Conservation (phyloP, 2,329 filamentous ascomycete species). For the Akanthomyces uredinophilus region DNA sequence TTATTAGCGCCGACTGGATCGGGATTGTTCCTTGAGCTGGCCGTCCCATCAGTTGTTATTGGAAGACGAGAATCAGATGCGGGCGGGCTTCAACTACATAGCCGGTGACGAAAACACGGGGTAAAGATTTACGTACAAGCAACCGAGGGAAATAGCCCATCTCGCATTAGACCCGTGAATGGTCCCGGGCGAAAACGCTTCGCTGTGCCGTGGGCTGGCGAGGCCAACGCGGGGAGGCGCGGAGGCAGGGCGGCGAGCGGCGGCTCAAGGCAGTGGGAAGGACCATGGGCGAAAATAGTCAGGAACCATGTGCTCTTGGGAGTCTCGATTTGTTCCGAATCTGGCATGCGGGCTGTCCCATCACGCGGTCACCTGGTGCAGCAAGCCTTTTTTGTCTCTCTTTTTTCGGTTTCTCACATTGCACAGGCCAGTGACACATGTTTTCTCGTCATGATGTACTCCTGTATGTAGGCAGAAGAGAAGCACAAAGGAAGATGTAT, state of each 20-base stretch:
- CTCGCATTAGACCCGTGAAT: conserved; percentile 3
- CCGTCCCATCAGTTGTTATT: neutral
- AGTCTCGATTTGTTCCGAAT: conserved; percentile 9
- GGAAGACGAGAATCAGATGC: conserved; percentile 1
- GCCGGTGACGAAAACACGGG: conserved; percentile 13
- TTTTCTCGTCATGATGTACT: conserved; percentile 3
- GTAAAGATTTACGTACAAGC: conserved; percentile 12
- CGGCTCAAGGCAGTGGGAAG: conserved; percentile 6
- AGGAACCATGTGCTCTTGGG: conserved; percentile 12
- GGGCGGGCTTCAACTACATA: neutral
- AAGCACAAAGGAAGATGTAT: neutral
- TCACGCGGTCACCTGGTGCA: conserved; percentile 9
- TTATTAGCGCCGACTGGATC: conserved; percentile 9
- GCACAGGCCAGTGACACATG: conserved; percentile 9
- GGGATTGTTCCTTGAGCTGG: neutral
- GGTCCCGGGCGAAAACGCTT: conserved; percentile 11
- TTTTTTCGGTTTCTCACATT: neutral
- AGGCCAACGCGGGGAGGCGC: conserved; percentile 1
- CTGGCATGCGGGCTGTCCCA: conserved; percentile 1
- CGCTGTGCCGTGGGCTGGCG: neutral
- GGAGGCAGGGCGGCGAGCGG: conserved; percentile 12
- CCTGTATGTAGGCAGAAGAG: neutral
- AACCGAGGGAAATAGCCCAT: conserved; percentile 12
- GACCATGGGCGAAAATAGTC: conserved; percentile 13
- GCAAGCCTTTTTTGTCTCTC: neutral